Conservation (phyloP, 768 basidiomycete species). For the Punctularia strigosozonata region DNA sequence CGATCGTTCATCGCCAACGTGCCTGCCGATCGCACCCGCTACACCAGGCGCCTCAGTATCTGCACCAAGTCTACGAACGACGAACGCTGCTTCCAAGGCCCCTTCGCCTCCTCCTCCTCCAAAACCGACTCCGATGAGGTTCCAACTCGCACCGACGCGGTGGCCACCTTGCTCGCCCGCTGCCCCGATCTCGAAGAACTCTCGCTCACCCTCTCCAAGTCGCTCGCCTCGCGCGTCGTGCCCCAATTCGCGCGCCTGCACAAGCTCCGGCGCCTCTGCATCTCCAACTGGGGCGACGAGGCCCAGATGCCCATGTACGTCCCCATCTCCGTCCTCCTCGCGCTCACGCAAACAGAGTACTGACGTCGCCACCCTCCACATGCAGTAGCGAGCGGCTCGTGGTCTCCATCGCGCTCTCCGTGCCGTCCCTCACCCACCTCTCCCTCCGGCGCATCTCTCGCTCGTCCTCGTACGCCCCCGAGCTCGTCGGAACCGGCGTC, state of each 20-base stretch:
- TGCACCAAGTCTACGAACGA: conserved; percentile 15
- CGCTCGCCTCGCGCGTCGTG: conserved; percentile 36
- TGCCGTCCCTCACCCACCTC: conserved; percentile 42
- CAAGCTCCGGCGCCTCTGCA: conserved; percentile 32
- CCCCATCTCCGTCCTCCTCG: not conserved
- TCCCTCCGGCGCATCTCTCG: conserved; percentile 54
- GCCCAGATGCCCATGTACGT: conserved; percentile 26
- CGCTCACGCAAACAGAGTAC: conserved; percentile 12
- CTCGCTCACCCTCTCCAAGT: conserved; percentile 34
- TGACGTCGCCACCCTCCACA: conserved; percentile 4
- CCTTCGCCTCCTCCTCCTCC: conserved; percentile 11
- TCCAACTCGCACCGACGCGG: conserved; percentile 27
- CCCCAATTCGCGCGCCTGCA: conserved; percentile 32
- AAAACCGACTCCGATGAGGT: not conserved
- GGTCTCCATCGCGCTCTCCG: conserved; percentile 53
- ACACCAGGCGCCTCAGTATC: conserved; percentile 36
- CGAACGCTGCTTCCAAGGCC: not conserved
- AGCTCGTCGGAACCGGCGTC: conserved; percentile 40
- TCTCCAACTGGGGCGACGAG: conserved; percentile 31
- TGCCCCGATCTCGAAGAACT: conserved; percentile 37
- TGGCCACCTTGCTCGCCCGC: conserved; percentile 38
- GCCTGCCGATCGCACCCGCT: conserved; percentile 39
- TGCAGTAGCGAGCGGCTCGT: conserved; percentile 56
- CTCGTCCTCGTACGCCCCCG: conserved; percentile 52
- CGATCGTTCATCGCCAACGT: conserved; percentile 42